phyloP scores from a whole-genome alignment of 2,329 filamentous ascomycete genomes.

The Monosporascus sp. region DNA sequence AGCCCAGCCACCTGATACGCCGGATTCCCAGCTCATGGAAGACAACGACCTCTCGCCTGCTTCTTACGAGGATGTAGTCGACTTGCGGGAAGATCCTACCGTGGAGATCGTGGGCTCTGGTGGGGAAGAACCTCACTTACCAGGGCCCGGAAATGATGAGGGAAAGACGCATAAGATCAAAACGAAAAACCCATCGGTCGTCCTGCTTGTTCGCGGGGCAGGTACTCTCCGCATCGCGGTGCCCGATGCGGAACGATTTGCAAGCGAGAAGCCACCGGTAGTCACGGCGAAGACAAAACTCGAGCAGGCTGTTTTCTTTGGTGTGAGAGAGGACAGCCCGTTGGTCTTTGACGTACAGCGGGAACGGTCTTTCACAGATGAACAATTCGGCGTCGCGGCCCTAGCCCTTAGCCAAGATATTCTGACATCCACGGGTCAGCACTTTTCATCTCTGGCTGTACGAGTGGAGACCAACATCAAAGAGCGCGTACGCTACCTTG shows the following conservation, averaged over 20 bases:
- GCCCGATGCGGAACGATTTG: constrained; percentile 55
- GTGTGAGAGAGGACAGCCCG: constrained; percentile 75
- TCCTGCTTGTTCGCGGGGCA: constrained; percentile 58
- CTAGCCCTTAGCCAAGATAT: constrained; percentile 76
- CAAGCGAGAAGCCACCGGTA: constrained; percentile 49
- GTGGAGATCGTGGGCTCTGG: constrained; percentile 61
- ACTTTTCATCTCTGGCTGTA: constrained; percentile 66
- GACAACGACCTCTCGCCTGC: constrained; percentile 59
- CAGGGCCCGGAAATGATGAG: constrained; percentile 37
- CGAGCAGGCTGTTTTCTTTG: constrained; percentile 93
- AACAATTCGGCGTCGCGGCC: constrained; percentile 73
- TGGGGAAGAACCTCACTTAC: constrained; percentile 50
- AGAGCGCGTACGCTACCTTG: constrained; percentile 66
- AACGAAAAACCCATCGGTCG: constrained; percentile 56
- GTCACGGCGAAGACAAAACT: constrained; percentile 84
- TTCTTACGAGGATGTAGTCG: constrained; percentile 81
- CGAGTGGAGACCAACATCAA: constrained; percentile 78
- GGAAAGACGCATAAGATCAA: constrained; percentile 45
- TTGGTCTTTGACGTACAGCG: constrained; percentile 72
- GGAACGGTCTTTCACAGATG: constrained; percentile 59
- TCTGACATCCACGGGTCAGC: constrained; percentile 67
- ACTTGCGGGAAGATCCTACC: constrained; percentile 63
- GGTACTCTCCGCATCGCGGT: constrained; percentile 56
- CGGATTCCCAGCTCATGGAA: constrained; percentile 68
- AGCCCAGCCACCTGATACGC: constrained; percentile 59